Percentiles rank a stretch among this genome's conserved stretches.
Evolutionary conservation across 23 red algal species (phyloP).

Genomic region (Gracilaria gracilis): DNA sequence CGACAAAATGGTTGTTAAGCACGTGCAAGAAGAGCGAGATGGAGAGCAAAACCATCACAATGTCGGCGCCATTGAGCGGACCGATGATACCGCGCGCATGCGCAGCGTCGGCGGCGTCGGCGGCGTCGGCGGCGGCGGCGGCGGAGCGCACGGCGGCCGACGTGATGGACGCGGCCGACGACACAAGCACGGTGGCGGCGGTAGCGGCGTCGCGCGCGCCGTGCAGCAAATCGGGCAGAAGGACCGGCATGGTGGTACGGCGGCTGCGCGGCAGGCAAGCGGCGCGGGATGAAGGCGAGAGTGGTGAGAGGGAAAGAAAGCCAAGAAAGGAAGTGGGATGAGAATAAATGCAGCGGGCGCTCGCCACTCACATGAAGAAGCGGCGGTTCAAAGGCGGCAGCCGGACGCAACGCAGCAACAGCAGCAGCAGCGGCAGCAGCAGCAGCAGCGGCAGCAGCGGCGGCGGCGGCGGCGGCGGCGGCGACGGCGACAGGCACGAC

Average conservation of each 20-base stretch:
- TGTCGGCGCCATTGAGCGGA: constrained; percentile 61
- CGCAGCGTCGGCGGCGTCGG: background rate
- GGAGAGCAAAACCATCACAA: constrained; percentile 79
- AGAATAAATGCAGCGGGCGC: too few relatives aligned
- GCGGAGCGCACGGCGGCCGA: constrained; percentile 39
- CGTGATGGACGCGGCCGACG: constrained; percentile 29
- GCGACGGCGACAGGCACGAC: background rate
- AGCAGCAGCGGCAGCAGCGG: background rate
- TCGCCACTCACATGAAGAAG: too few relatives aligned
- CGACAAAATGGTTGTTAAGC: constrained; percentile 78
- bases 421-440: background rate
- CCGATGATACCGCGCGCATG: constrained; percentile 18
- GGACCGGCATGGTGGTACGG: constrained; percentile 30
- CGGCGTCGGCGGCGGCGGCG: constrained; percentile 1
- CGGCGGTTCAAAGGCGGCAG: too few relatives aligned
- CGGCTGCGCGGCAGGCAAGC: background rate
- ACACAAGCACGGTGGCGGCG: constrained; percentile 46
- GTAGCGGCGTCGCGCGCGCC: constrained; percentile 37
- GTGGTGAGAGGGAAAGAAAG: too few relatives aligned
- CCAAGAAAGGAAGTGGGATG: too few relatives aligned
- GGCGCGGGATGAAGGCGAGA: too few relatives aligned
- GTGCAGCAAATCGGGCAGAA: constrained; percentile 46
- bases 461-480: background rate
- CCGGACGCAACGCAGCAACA: background rate
- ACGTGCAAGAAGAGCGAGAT: constrained; percentile 74